Evolutionary conservation across 257 asterid genomes (phyloP).

Genomic region (Nicotiana undulata): DNA sequence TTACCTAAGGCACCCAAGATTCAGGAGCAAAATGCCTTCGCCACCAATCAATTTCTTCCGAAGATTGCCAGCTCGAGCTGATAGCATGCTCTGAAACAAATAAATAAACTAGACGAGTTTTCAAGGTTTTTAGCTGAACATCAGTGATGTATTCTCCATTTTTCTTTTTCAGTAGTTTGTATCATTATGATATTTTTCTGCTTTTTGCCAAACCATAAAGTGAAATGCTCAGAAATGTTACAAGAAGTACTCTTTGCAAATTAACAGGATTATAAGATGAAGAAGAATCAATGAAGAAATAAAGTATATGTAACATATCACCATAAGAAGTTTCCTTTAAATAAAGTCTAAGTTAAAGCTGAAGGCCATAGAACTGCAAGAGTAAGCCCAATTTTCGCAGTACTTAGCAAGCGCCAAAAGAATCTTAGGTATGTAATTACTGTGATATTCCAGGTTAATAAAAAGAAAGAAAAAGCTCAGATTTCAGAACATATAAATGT

Average conservation of each 20-base stretch:
- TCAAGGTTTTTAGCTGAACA: neutral
- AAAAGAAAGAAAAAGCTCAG: neutral
- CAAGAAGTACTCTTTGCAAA: neutral
- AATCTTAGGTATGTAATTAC: neutral
- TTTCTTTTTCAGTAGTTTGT: neutral
- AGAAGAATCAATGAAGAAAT: neutral
- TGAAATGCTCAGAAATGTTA: neutral
- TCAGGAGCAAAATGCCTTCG: constrained; percentile 40
- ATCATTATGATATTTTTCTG: neutral
- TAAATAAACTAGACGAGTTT: neutral
- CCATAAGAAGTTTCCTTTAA: no score
- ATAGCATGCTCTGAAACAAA: constrained; percentile 26
- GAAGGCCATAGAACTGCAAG: neutral
- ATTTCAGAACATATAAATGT: neutral
- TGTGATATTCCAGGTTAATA: neutral
- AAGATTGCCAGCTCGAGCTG: constrained; percentile 39
- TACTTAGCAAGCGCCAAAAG: neutral
- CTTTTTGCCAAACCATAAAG: neutral
- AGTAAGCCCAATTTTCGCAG: neutral
- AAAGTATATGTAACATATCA: neutral
- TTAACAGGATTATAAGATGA: neutral
- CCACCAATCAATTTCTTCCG: constrained; percentile 33
- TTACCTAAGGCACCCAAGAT: constrained; percentile 32
- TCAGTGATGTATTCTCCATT: neutral
- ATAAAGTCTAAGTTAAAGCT: neutral